A percentile compares a stretch with the other conserved stretches of the same genome.
Evolutionary conservation across 164 flowering plant genomes (phyloP).

Genomic region (Hamamelis virginiana): DNA sequence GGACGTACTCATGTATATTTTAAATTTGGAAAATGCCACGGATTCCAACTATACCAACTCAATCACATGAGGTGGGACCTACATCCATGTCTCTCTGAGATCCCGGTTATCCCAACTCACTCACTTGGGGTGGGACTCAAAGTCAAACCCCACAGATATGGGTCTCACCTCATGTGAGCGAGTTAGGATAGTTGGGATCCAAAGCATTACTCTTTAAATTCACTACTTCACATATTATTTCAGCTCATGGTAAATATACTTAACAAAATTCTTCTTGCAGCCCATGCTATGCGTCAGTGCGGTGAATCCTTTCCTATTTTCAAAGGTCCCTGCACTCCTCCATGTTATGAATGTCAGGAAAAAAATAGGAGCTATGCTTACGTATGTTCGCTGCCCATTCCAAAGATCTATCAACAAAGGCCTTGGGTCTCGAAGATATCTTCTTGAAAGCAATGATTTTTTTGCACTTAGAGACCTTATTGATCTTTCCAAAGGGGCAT

Average conservation of each 20-base stretch:
- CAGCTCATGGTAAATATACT: neutral
- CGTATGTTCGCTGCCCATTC: slow-evolving; percentile 88
- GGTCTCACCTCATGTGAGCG: too few relatives aligned
- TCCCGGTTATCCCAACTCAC: too few relatives aligned
- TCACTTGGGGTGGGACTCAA: too few relatives aligned
- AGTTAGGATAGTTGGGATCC: too few relatives aligned
- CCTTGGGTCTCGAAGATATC: slow-evolving; percentile 83
- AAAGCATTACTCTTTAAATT: too few relatives aligned
- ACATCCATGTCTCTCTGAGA: too few relatives aligned
- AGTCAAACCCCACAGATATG: too few relatives aligned
- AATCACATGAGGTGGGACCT: too few relatives aligned
- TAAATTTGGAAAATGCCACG: too few relatives aligned
- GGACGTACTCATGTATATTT: too few relatives aligned
- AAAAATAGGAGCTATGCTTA: slow-evolving; percentile 71
- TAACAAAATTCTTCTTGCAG: slow-evolving; percentile 43
- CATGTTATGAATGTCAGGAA: slow-evolving; percentile 77
- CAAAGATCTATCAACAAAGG: slow-evolving; percentile 68
- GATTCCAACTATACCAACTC: too few relatives aligned
- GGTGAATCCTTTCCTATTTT: slow-evolving; percentile 82
- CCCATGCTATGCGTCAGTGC: slow-evolving; percentile 99
- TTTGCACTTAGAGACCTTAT: slow-evolving; percentile 90
- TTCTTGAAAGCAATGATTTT: slow-evolving; percentile 89
- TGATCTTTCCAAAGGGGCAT: slow-evolving; percentile 93
- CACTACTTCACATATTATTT: neutral
- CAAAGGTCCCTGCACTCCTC: slow-evolving; percentile 77